Evolutionary conservation across 1,284 basidiomycete genomes (phyloP), one percentile per base, ranked within the genome.

Genomic region (Trichosporon sp.): DNA sequence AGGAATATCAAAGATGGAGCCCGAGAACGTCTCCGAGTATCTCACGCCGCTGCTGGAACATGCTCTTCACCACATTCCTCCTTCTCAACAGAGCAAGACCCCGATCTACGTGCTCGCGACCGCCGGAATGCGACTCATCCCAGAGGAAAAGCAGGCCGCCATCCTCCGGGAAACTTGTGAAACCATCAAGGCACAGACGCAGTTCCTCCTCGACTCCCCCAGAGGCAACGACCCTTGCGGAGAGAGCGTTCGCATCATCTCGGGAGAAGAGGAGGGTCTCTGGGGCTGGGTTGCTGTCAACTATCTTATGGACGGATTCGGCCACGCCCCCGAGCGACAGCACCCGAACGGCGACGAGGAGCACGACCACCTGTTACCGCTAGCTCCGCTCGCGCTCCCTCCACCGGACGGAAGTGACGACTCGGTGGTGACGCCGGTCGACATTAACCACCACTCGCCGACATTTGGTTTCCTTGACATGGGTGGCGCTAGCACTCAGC

Each of bases 221-320:
- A 90, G 89, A 11, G 79, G 83, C 6, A 85, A 85, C 38, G 92
- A 92, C 3, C 91, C 91, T 2, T 98, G 96, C 81, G 90, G 91
- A 15, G 89, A 92, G 65, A 95, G 92, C 75, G 90, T 99, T 2
- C 89, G 92, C 68, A 93, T 99, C 75, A 99, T 99, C 77, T 92
- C 93, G 1, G 97, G 97, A 65, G 95, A 99, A 83, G 96, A 99
- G 81, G 97, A 99, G 79, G 97, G 97, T 0, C 84, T 98, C 62
- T 97, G 96, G 81, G 97, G 97, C 1, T 99, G 97, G 97, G 93
- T 99, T 67, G 93, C 95, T 0, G 93, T 98, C 79, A 99, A 99
- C 82, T 99, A 99, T 81, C 89, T 99, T 58, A 97, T 98, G 94
- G 93, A 99, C 78, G 96, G 95, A 1, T 99, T 99, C 80, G 88